These are phyloP conservation scores for Vicia sativa DNA, from an alignment of 306 rosid species.

Conservation along the genomic window DNA sequence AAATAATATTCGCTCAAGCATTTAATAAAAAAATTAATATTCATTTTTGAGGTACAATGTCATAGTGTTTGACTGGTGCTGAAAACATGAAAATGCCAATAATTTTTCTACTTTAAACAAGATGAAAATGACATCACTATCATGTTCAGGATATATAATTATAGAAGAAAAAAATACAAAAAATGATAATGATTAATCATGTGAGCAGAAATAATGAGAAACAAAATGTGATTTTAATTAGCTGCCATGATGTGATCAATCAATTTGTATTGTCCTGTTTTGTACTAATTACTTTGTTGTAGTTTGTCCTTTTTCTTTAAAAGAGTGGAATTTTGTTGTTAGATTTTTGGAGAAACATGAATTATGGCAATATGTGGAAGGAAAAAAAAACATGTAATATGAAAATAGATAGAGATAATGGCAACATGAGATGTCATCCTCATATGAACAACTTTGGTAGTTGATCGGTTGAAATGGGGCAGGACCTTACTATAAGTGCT, in stretches of 20 bases:
- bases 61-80: constrained; percentile 39
- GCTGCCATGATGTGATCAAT: constrained; percentile 20
- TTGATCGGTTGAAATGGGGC: constrained; percentile 47
- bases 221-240: constrained; percentile 33
- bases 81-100: constrained; percentile 39
- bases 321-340: constrained; percentile 16
- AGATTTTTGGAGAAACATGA: constrained; percentile 16
- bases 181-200: constrained; percentile 38
- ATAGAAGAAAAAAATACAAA: constrained; percentile 28
- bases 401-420: constrained; percentile 45
- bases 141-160: constrained; percentile 21
- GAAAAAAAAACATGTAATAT: constrained; percentile 25
- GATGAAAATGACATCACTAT: constrained; percentile 18
- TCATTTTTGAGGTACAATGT: constrained; percentile 43
- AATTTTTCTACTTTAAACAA: constrained; percentile 37
- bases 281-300: neutral
- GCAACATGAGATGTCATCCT: constrained; percentile 41
- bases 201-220: constrained; percentile 35
- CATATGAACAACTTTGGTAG: constrained; percentile 32
- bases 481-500: constrained; percentile 48
- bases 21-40: constrained; percentile 9
- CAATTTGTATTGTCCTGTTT: neutral
- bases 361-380: neutral
- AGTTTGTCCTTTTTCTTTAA: neutral
- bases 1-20: constrained; percentile 28